Evolutionary conservation across 2,329 filamentous ascomycete genomes (phyloP).

Genomic region (Penicillium sp.): DNA sequence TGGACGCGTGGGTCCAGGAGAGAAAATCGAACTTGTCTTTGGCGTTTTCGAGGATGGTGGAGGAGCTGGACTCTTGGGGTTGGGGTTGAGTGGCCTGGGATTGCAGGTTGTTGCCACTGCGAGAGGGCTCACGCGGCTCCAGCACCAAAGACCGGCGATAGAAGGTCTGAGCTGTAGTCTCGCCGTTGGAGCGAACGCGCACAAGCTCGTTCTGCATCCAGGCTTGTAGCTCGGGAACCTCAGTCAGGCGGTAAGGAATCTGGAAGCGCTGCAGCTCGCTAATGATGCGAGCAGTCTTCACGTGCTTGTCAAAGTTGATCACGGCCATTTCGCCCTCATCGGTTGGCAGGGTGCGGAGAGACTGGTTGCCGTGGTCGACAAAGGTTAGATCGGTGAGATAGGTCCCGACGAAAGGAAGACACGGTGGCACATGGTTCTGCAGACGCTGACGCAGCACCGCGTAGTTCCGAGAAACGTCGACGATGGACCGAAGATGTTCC

Average conservation of each 20-base stretch:
- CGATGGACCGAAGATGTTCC: slow-evolving; percentile 72
- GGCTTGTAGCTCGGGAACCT: slow-evolving; percentile 82
- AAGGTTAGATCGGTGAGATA: slow-evolving; percentile 96
- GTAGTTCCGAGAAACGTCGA: slow-evolving; percentile 88
- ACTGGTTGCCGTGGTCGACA: slow-evolving; percentile 86
- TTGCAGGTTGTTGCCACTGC: slow-evolving; percentile 20
- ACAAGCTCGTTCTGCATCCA: slow-evolving; percentile 83
- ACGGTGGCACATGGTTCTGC: slow-evolving; percentile 81
- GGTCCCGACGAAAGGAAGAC: slow-evolving; percentile 90
- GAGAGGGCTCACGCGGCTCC: slow-evolving; percentile 55
- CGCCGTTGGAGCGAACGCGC: slow-evolving; percentile 62
- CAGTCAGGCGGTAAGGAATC: slow-evolving; percentile 77
- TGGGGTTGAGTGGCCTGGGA: slow-evolving; percentile 16
- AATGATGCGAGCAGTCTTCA: slow-evolving; percentile 89
- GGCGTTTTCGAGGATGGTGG: slow-evolving; percentile 34
- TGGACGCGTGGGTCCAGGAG: slow-evolving; percentile 47
- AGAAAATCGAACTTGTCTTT: slow-evolving; percentile 52
- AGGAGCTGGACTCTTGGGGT: slow-evolving; percentile 25
- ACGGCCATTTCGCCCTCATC: slow-evolving; percentile 66
- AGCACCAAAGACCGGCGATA: slow-evolving; percentile 81
- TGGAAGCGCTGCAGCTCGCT: slow-evolving; percentile 94
- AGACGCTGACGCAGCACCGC: slow-evolving; percentile 76
- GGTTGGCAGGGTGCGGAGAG: slow-evolving; percentile 67
- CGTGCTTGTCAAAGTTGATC: slow-evolving; percentile 98
- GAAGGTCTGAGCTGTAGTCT: slow-evolving; percentile 60